Conservation (phyloP, 2,329 filamentous ascomycete genomes). For the Penicillium sp. region DNA sequence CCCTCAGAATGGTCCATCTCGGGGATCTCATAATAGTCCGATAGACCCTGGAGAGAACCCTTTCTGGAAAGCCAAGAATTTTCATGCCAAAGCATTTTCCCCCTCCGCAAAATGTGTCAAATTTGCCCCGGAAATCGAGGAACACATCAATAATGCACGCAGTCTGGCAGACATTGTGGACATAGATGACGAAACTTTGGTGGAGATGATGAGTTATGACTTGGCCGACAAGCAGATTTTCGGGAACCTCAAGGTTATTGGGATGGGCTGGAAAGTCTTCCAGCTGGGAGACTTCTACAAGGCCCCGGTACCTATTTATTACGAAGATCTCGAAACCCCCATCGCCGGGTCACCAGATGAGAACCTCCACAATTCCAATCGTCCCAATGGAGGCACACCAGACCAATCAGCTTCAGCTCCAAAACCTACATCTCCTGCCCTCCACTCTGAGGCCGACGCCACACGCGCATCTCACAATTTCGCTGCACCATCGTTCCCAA, state of each 20-base stretch:
- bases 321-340: slow-evolving; percentile 13
- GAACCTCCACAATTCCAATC: background rate
- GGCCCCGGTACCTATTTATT: slow-evolving; percentile 17
- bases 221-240: slow-evolving; percentile 36
- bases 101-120: background rate
- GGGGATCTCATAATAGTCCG: background rate
- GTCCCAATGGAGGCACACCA: background rate
- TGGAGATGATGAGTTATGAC: slow-evolving; percentile 30
- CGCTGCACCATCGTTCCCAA: background rate
- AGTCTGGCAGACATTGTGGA: slow-evolving; percentile 38
- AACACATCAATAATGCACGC: slow-evolving; percentile 16
- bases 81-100: background rate
- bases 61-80: background rate
- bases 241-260: slow-evolving; percentile 35
- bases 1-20: slow-evolving; percentile 4
- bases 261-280: slow-evolving; percentile 42
- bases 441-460: background rate
- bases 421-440: background rate
- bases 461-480: background rate
- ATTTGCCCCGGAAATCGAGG: slow-evolving; percentile 7
- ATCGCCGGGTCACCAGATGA: slow-evolving; percentile 2
- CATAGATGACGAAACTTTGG: slow-evolving; percentile 36
- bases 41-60: background rate
- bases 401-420: background rate
- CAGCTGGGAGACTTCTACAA: slow-evolving; percentile 40